Evolutionary conservation across 202 grass and related monocot genomes (phyloP).

Genomic region (Sporobolus alterniflorus): DNA sequence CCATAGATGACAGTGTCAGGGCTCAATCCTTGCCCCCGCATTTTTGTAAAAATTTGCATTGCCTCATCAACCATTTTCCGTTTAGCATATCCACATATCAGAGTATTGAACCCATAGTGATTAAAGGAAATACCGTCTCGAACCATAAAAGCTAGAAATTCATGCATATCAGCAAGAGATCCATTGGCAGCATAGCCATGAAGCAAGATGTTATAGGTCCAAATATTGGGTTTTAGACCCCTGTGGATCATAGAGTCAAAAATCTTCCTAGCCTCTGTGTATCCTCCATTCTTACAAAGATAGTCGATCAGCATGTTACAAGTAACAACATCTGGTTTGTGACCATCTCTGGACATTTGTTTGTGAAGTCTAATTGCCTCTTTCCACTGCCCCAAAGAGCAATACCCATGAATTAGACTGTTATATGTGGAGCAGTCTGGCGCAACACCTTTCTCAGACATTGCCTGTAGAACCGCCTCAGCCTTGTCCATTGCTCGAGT

Average conservation of each 20-base stretch:
- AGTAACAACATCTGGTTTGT: conserved; percentile 14
- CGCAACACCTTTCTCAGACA: conserved; percentile 23
- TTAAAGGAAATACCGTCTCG: neutral
- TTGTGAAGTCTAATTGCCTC: neutral
- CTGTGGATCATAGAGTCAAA: neutral
- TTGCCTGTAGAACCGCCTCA: conserved; percentile 4
- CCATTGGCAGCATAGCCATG: neutral
- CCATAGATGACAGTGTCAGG: conserved; percentile 26
- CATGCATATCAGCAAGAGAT: conserved; percentile 21
- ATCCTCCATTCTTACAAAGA: conserved; percentile 25
- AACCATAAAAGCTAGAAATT: neutral
- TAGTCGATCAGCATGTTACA: neutral
- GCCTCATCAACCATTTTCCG: conserved; percentile 6
- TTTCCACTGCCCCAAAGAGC: neutral
- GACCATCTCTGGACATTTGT: conserved; percentile 3
- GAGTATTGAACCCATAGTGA: neutral
- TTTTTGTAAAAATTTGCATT: conserved; percentile 19
- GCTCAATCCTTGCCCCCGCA: conserved; percentile 11
- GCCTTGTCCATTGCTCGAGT: conserved; percentile 4
- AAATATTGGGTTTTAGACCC: conserved; percentile 9
- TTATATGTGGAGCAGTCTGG: neutral
- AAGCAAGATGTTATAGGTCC: neutral
- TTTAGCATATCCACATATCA: conserved; percentile 25
- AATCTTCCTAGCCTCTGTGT: neutral
- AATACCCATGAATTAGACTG: conserved; percentile 5